Conservation (phyloP, 2,329 filamentous ascomycete genomes). For the Sarocladium kiliense region DNA sequence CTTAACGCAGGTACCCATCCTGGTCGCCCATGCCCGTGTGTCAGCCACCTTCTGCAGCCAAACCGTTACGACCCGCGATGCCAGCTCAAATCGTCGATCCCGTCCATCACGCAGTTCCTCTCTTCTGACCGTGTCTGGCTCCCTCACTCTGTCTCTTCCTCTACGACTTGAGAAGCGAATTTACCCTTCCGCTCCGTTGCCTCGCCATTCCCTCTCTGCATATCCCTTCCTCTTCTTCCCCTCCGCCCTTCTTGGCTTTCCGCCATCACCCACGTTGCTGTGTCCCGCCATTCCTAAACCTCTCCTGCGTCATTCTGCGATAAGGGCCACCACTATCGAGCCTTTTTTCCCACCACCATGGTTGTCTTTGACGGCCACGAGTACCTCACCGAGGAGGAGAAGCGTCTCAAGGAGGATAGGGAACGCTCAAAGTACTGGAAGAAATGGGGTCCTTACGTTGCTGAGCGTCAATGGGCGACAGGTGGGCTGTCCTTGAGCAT, state of each 20-base stretch:
- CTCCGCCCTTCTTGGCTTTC: neutral
- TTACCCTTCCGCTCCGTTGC: neutral
- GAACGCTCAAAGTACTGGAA: conserved; percentile 92
- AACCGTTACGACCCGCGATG: conserved; percentile 2
- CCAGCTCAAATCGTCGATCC: conserved; percentile 7
- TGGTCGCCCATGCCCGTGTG: neutral
- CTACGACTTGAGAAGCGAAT: too few species aligned
- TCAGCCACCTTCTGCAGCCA: neutral
- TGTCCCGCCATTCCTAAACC: neutral
- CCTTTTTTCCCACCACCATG: conserved; percentile 48
- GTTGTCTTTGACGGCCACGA: conserved; percentile 85
- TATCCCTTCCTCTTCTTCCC: neutral
- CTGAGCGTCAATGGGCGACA: conserved; percentile 93
- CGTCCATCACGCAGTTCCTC: neutral
- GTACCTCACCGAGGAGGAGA: conserved; percentile 85
- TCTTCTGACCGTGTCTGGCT: neutral
- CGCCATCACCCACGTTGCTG: neutral
- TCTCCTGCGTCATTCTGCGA: neutral
- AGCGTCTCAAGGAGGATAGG: conserved; percentile 79
- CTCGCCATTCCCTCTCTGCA: neutral
- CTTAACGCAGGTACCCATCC: neutral
- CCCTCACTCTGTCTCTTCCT: neutral
- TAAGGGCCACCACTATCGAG: neutral
- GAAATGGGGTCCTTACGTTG: conserved; percentile 92
- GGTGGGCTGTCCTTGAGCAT: conserved; percentile 44